Percentiles rank a stretch among this genome's conserved stretches.
Evolutionary conservation across 805 yeast species (phyloP).

Genomic region (Kodamaea kaohsiungensis): DNA sequence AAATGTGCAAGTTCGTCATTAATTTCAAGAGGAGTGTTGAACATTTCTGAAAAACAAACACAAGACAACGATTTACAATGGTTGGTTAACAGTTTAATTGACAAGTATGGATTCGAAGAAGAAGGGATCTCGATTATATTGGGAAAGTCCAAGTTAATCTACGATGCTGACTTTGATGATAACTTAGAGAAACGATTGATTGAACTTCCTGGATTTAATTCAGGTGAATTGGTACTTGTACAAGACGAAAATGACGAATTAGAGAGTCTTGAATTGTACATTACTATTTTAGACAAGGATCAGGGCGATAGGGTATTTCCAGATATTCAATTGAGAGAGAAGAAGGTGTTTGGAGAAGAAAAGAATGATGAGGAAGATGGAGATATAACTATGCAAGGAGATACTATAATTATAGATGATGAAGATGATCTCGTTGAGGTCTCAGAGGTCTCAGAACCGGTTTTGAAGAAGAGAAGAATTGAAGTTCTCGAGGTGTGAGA

Average conservation of each 20-base stretch:
- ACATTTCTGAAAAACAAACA: constrained; percentile 28
- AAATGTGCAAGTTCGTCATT: constrained; percentile 68
- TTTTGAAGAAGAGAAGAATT: constrained; percentile 13
- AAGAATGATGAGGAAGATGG: constrained; percentile 1
- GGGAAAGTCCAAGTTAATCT: constrained; percentile 61
- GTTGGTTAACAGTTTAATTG: constrained; percentile 52
- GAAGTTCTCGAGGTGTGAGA: neutral
- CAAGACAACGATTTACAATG: constrained; percentile 41
- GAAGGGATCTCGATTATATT: constrained; percentile 60
- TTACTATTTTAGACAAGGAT: constrained; percentile 25
- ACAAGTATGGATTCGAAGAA: constrained; percentile 48
- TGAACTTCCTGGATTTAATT: constrained; percentile 51
- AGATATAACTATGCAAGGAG: constrained; percentile 1
- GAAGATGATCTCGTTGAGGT: constrained; percentile 13
- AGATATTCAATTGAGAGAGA: constrained; percentile 16
- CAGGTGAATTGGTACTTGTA: constrained; percentile 66
- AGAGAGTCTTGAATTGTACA: constrained; percentile 63
- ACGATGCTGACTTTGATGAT: constrained; percentile 89
- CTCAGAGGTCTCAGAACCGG: constrained; percentile 11
- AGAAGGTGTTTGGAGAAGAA: constrained; percentile 7
- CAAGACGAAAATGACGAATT: constrained; percentile 77
- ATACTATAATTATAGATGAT: constrained; percentile 10
- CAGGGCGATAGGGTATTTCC: constrained; percentile 14
- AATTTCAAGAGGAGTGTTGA: constrained; percentile 53
- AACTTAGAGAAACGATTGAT: constrained; percentile 51